Conservation (phyloP, 139 green algal genomes). For the Gonium pectorale region DNA sequence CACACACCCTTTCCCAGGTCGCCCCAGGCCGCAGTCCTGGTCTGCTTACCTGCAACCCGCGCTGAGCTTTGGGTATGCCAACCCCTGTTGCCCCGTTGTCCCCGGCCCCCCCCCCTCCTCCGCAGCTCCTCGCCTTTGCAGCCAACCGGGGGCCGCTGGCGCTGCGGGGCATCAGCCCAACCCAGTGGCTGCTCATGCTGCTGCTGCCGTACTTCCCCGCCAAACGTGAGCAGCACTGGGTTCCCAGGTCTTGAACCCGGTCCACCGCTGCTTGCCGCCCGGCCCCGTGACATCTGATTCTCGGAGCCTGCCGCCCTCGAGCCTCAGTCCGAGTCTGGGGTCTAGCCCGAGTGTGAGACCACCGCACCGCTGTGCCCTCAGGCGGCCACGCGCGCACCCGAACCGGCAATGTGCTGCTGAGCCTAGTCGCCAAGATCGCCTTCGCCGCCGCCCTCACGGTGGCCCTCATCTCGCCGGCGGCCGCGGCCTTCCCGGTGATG, state of each 20-base stretch:
- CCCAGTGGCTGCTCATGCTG: conserved; percentile 37
- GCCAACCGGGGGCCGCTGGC: conserved; percentile 24
- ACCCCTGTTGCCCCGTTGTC: too few species aligned
- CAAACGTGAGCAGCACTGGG: neutral
- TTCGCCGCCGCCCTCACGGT: neutral
- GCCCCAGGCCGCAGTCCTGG: too few species aligned
- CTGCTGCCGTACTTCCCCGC: conserved; percentile 30
- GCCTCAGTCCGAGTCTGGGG: too few species aligned
- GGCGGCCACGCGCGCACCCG: neutral
- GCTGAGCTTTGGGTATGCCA: too few species aligned
- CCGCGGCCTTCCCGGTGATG: neutral
- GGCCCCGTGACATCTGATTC: too few species aligned
- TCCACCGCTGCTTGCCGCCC: neutral
- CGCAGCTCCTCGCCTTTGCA: conserved; percentile 18
- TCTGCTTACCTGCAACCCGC: too few species aligned
- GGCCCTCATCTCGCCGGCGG: neutral
- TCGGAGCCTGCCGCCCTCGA: too few species aligned
- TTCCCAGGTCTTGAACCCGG: neutral
- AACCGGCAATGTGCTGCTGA: neutral
- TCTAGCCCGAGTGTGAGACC: too few species aligned
- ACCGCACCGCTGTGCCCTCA: too few species aligned
- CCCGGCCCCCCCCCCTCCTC: too few species aligned
- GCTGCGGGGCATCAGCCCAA: neutral
- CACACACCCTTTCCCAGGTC: too few species aligned
- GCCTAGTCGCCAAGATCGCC: neutral